Evolutionary conservation across 106 monocot species (phyloP).

Genomic region (Acanthochlamys bracteata): DNA sequence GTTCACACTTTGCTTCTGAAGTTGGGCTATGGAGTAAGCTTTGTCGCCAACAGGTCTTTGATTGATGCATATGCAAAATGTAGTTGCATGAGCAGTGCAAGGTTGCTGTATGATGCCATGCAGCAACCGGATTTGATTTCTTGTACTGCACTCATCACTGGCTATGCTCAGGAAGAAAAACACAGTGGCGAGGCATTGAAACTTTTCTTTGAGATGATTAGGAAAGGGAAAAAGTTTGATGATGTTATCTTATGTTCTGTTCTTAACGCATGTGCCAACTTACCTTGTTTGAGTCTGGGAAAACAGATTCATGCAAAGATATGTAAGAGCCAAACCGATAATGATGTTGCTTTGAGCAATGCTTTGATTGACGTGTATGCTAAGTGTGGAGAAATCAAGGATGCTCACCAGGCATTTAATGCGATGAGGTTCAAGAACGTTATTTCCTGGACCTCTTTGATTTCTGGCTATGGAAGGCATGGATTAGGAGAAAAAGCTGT

Average conservation of each 20-base stretch:
- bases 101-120: slow-evolving; percentile 41
- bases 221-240: slow-evolving; percentile 39
- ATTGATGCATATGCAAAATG: slow-evolving; percentile 88
- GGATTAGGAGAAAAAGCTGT: slow-evolving; percentile 50
- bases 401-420: slow-evolving; percentile 60
- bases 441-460: slow-evolving; percentile 80
- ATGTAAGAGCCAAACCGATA: slow-evolving; percentile 28
- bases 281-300: slow-evolving; percentile 34
- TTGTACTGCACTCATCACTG: slow-evolving; percentile 65
- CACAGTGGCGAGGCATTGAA: slow-evolving; percentile 35
- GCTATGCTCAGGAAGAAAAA: slow-evolving; percentile 36
- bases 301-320: slow-evolving; percentile 66
- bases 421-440: slow-evolving; percentile 56
- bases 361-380: slow-evolving; percentile 83
- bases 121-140: slow-evolving; percentile 48
- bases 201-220: slow-evolving; percentile 35
- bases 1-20: slow-evolving; percentile 46
- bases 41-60: slow-evolving; percentile 45
- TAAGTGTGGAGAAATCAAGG: slow-evolving; percentile 63
- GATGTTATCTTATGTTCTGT: slow-evolving; percentile 51
- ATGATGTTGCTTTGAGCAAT: slow-evolving; percentile 64
- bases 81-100: slow-evolving; percentile 40
- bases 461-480: slow-evolving; percentile 54
- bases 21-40: slow-evolving; percentile 30
- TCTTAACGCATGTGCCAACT: slow-evolving; percentile 55